Evolutionary conservation across 2,329 filamentous ascomycete genomes (phyloP).

Genomic region (Elsinoe australis): DNA sequence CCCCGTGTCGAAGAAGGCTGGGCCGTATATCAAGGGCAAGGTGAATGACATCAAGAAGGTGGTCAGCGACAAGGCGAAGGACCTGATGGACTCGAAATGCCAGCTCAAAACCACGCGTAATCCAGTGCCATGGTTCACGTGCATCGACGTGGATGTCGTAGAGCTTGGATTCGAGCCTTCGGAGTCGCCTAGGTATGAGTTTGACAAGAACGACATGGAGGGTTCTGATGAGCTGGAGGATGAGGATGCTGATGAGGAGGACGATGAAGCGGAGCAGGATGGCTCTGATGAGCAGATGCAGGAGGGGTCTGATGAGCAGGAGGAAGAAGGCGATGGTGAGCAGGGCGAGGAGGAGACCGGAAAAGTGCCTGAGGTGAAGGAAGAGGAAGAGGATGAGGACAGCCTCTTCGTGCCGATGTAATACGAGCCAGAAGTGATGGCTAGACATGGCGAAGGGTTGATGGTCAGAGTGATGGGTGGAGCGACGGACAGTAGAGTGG

Average conservation of each 20-base stretch:
- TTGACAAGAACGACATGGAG: conserved; percentile 15
- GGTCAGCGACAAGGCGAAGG: conserved; percentile 29
- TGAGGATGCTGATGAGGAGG: conserved; percentile 14
- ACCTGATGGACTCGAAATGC: conserved; percentile 34
- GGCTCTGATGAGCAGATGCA: not conserved
- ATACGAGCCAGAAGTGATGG: not conserved
- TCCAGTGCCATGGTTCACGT: conserved; percentile 40
- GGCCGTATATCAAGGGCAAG: conserved; percentile 31
- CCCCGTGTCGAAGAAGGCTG: conserved; percentile 32
- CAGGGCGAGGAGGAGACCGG: not conserved
- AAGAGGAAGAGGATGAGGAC: not conserved
- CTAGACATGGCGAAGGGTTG: not conserved
- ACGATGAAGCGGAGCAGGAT: not conserved
- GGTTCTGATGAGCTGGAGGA: too few relatives aligned
- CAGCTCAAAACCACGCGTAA: conserved; percentile 34
- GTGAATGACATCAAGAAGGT: conserved; percentile 34
- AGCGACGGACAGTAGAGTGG: too few relatives aligned
- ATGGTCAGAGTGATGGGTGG: not conserved
- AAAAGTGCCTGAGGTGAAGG: not conserved
- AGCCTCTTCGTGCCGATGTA: not conserved
- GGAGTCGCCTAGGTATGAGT: conserved; percentile 16
- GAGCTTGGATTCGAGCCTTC: conserved; percentile 17
- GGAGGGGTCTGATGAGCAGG: not conserved
- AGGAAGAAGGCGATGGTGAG: not conserved
- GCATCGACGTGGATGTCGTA: conserved; percentile 33